phyloP scores from a whole-genome alignment of 2,329 filamentous ascomycete genomes.

The Alternaria hordeiaustralica region DNA sequence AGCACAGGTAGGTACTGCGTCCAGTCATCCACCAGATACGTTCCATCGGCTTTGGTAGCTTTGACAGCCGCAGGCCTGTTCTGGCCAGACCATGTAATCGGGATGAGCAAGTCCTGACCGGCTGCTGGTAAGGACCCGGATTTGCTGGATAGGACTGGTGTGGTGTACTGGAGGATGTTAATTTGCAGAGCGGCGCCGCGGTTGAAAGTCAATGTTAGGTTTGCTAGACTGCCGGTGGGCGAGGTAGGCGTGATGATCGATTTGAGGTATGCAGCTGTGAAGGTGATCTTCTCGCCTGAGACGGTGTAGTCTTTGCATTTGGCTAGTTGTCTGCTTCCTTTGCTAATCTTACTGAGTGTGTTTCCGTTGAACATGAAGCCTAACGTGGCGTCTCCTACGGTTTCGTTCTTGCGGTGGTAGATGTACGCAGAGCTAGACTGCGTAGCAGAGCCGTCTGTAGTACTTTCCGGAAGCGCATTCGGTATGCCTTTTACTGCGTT shows the following conservation, averaged over 20 bases:
- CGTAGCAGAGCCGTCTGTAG: constrained; percentile 54
- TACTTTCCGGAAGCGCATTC: constrained; percentile 62
- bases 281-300: constrained; percentile 53
- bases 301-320: constrained; percentile 57
- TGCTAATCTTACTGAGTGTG: constrained; percentile 50
- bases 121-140: constrained; percentile 43
- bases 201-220: constrained; percentile 61
- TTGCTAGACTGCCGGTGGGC: constrained; percentile 56
- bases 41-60: constrained; percentile 57
- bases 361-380: constrained; percentile 64
- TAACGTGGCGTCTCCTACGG: constrained; percentile 53
- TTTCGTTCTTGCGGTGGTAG: constrained; percentile 57
- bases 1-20: constrained; percentile 61
- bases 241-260: constrained; percentile 53
- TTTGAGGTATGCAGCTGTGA: constrained; percentile 56
- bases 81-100: constrained; percentile 60
- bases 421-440: constrained; percentile 62
- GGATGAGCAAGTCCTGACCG: constrained; percentile 55
- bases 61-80: constrained; percentile 60
- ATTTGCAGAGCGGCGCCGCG: constrained; percentile 57
- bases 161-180: constrained; percentile 61
- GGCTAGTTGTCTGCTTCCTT: constrained; percentile 48
- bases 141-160: constrained; percentile 42
- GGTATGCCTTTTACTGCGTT: constrained; percentile 52
- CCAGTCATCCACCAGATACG: constrained; percentile 63